A percentile compares a stretch with the other conserved stretches of the same genome.
Conservation (phyloP, 2,329 filamentous ascomycete species). For the Ophiobolus disseminans region DNA sequence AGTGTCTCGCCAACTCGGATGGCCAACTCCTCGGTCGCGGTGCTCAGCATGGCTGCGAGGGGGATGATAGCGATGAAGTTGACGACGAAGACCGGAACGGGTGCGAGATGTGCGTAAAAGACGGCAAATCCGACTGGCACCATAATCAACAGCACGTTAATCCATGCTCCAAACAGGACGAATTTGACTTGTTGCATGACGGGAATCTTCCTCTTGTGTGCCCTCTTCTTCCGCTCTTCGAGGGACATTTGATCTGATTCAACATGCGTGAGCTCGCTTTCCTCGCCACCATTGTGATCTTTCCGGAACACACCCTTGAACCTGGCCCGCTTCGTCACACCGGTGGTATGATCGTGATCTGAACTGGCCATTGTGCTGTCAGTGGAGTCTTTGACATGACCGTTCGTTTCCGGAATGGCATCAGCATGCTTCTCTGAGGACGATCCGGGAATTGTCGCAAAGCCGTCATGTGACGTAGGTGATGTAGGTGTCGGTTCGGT, state of each 20-base stretch:
- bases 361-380: conserved; percentile 32
- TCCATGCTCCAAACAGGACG: conserved; percentile 81
- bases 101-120: conserved; percentile 62
- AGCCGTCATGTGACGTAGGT: conserved; percentile 22
- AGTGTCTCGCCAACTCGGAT: conserved; percentile 79
- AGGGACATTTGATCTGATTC: conserved; percentile 34
- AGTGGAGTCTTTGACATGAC: conserved; percentile 26
- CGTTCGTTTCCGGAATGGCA: conserved; percentile 11
- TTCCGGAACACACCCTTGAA: conserved; percentile 45
- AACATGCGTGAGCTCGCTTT: conserved; percentile 19
- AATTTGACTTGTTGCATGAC: conserved; percentile 68
- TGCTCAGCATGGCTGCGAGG: conserved; percentile 83
- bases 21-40: conserved; percentile 89
- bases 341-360: conserved; percentile 13
- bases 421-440: conserved; percentile 18
- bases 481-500: conserved; percentile 36
- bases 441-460: conserved; percentile 12
- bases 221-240: conserved; percentile 42
- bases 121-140: conserved; percentile 80
- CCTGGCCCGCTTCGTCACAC: conserved; percentile 31
- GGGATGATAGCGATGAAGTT: conserved; percentile 96
- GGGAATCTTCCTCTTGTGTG: conserved; percentile 44
- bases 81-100: conserved; percentile 72
- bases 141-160: conserved; percentile 81
- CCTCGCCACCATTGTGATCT: conserved; percentile 26